These are phyloP conservation scores for Talaromyces stipitatus DNA, from an alignment of 495 filamentous ascomycete species.

Conservation along the genomic window DNA sequence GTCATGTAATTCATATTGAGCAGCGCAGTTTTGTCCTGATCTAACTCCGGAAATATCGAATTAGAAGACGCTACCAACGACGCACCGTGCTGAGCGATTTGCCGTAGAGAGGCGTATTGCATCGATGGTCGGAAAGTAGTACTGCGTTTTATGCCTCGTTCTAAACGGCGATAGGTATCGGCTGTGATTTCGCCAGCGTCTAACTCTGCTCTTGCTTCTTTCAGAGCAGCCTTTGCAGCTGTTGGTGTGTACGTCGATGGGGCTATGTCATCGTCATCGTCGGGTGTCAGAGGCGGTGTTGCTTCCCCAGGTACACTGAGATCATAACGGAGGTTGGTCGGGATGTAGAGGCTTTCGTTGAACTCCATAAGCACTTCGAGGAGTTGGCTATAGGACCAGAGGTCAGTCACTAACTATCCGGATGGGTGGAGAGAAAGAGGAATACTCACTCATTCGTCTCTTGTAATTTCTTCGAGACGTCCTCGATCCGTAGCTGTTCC, in stretches of 20 bases:
- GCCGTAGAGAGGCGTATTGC: slow-evolving; percentile 23
- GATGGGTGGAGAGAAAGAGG: background rate
- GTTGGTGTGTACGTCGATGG: slow-evolving; percentile 29
- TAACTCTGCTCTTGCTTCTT: slow-evolving; percentile 37
- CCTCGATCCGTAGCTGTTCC: slow-evolving; percentile 68
- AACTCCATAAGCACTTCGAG: slow-evolving; percentile 82
- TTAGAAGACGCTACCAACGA: slow-evolving; percentile 13
- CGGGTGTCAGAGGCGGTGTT: slow-evolving; percentile 27
- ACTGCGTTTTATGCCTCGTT: slow-evolving; percentile 30
- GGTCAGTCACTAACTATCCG: background rate
- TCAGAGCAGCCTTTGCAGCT: slow-evolving; percentile 29
- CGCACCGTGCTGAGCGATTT: slow-evolving; percentile 22
- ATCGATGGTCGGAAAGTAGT: slow-evolving; percentile 30
- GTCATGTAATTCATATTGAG: slow-evolving; percentile 53
- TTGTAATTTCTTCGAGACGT: slow-evolving; percentile 68
- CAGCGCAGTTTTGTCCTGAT: background rate
- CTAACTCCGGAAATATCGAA: background rate
- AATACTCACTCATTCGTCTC: slow-evolving; percentile 75
- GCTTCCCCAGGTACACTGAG: slow-evolving; percentile 37
- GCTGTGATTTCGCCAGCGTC: slow-evolving; percentile 31
- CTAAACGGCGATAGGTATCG: slow-evolving; percentile 29
- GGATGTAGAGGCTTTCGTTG: slow-evolving; percentile 70
- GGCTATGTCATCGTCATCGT: slow-evolving; percentile 28
- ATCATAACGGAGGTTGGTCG: slow-evolving; percentile 64
- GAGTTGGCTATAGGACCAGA: slow-evolving; percentile 48